phyloP scores from a whole-genome alignment of 306 rosid genomes.

The Rubus idaeus region DNA sequence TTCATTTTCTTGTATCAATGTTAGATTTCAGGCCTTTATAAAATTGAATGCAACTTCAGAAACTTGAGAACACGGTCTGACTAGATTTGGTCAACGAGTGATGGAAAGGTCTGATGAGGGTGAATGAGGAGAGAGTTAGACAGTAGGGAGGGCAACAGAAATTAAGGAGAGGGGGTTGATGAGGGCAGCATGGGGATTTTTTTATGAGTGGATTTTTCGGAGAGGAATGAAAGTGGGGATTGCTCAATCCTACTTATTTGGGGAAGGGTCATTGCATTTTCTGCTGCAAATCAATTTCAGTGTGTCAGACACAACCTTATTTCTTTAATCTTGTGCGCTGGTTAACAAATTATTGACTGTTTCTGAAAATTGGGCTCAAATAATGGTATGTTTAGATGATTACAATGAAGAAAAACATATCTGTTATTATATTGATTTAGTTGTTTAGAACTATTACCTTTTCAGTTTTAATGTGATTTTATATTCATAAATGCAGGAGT shows the following conservation, averaged over 20 bases:
- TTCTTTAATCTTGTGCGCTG: not conserved
- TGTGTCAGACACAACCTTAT: not conserved
- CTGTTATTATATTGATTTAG: not conserved
- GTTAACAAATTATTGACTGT: not conserved
- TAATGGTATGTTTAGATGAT: not conserved
- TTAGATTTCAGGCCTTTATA: not conserved
- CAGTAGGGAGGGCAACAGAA: not conserved
- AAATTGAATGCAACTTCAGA: not conserved
- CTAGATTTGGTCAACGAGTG: not conserved
- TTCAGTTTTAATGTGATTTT: not conserved
- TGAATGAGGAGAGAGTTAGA: too few species aligned
- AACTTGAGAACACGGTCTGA: not conserved
- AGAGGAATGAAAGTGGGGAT: not conserved
- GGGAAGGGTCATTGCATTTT: not conserved
- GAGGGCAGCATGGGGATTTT: not conserved
- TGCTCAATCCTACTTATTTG: not conserved
- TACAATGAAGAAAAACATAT: too few species aligned
- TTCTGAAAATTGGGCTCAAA: not conserved
- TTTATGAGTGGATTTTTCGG: not conserved
- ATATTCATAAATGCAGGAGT: conserved; percentile 54
- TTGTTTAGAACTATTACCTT: not conserved
- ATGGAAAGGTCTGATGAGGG: too few species aligned
- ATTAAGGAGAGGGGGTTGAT: not conserved
- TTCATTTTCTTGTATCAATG: not conserved
- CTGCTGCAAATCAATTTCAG: not conserved